These are phyloP conservation scores for Hypoxylon lenormandii DNA, from an alignment of 495 filamentous ascomycete species.

Conservation along the genomic window DNA sequence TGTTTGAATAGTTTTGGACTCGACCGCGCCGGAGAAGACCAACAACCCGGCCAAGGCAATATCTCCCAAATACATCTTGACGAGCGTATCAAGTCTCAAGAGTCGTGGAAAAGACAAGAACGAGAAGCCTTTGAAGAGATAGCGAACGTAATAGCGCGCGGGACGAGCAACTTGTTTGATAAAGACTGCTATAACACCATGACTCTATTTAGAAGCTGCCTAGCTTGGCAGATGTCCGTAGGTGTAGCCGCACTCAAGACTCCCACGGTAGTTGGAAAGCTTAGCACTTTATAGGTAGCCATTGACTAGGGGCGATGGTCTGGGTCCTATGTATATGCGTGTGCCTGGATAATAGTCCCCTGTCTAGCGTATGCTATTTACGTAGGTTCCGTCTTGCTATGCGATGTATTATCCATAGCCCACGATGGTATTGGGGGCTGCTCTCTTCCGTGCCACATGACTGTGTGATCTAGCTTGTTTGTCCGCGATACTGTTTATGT, in stretches of 20 bases:
- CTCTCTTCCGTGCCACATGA: not conserved
- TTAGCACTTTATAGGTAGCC: conserved; percentile 25
- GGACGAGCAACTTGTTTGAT: not conserved
- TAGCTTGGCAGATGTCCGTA: conserved; percentile 10
- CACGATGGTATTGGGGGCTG: not conserved
- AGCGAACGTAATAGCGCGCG: too few species aligned
- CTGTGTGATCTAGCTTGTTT: not conserved
- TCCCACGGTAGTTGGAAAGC: conserved; percentile 11
- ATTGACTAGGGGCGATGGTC: not conserved
- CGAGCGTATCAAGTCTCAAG: not conserved
- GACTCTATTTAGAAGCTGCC: not conserved
- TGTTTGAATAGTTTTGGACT: conserved; percentile 19
- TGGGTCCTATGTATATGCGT: not conserved
- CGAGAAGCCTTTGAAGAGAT: not conserved
- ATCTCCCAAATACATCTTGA: conserved; percentile 16
- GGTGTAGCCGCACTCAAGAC: conserved; percentile 14
- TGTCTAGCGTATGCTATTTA: not conserved
- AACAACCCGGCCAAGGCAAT: conserved; percentile 15
- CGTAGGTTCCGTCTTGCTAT: not conserved
- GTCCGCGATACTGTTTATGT: not conserved
- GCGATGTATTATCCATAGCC: not conserved
- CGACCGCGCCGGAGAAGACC: conserved; percentile 12
- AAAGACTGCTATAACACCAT: not conserved
- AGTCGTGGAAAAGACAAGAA: not conserved
- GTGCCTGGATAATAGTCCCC: conserved; percentile 2